phyloP scores from a whole-genome alignment of 345 rosid genomes.

The Eucalyptus viminalis region DNA sequence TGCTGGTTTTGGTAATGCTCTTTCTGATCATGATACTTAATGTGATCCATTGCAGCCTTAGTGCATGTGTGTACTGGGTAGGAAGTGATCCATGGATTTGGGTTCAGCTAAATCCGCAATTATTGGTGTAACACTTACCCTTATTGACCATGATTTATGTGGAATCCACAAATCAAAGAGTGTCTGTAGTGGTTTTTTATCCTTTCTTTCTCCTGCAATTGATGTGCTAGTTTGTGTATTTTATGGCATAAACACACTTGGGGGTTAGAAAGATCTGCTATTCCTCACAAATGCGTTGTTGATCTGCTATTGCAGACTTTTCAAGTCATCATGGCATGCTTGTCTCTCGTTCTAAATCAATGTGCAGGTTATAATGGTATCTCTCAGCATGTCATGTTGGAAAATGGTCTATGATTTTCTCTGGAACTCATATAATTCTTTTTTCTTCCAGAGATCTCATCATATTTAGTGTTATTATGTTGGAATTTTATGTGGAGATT shows the following conservation, averaged over 20 bases:
- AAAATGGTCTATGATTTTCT: background rate
- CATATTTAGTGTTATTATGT: background rate
- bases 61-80: rapidly evolving
- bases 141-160: background rate
- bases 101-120: background rate
- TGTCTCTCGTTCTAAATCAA: background rate
- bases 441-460: background rate
- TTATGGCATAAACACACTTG: background rate
- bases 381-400: background rate
- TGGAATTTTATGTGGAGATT: background rate
- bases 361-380: background rate
- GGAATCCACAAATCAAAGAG: background rate
- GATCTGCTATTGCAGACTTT: background rate
- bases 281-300: background rate
- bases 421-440: background rate
- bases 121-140: background rate
- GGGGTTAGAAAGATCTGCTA: background rate
- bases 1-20: constrained; percentile 79
- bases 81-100: background rate
- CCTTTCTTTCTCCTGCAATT: background rate
- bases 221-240: background rate
- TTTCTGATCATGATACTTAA: background rate
- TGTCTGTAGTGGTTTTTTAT: background rate
- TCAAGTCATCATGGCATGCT: background rate
- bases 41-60: background rate